Conservation (phyloP, 148 eudicot genomes). For the Camellia sinensis region DNA sequence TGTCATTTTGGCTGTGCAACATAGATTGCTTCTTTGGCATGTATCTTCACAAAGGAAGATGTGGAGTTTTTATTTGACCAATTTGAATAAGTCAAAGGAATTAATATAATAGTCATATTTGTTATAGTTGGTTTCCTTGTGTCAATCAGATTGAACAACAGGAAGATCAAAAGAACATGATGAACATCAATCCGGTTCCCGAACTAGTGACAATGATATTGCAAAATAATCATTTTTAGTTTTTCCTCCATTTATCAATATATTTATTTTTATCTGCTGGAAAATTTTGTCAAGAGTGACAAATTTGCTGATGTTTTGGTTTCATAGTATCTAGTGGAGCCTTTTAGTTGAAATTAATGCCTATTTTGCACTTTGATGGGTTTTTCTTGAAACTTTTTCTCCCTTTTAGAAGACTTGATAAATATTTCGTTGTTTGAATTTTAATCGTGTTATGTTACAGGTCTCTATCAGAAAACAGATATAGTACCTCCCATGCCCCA, state of each 20-base stretch:
- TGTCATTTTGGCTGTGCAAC: conserved; percentile 9
- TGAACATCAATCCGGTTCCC: too few relatives aligned
- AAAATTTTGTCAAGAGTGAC: too few relatives aligned
- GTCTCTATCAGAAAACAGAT: not conserved
- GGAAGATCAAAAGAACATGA: too few relatives aligned
- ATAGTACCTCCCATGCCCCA: too few relatives aligned
- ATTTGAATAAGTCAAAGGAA: not conserved
- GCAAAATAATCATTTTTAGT: too few relatives aligned
- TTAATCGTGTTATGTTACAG: not conserved
- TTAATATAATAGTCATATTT: not conserved
- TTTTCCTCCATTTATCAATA: too few relatives aligned
- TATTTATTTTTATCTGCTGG: too few relatives aligned
- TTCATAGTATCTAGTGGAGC: not conserved
- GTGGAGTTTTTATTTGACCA: not conserved
- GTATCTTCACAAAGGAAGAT: not conserved
- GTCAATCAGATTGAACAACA: not conserved
- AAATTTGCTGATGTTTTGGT: not conserved
- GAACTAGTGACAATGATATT: too few relatives aligned
- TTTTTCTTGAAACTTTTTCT: not conserved
- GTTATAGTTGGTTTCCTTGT: not conserved
- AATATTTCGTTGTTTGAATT: not conserved
- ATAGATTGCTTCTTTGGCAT: conserved; percentile 1
- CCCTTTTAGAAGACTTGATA: not conserved
- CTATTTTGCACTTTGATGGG: not conserved
- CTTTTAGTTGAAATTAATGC: not conserved